Evolutionary conservation across 176 grass and related monocot species (phyloP), one percentile per base, ranked within the genome.

Genomic region (Triticum monococcum): DNA sequence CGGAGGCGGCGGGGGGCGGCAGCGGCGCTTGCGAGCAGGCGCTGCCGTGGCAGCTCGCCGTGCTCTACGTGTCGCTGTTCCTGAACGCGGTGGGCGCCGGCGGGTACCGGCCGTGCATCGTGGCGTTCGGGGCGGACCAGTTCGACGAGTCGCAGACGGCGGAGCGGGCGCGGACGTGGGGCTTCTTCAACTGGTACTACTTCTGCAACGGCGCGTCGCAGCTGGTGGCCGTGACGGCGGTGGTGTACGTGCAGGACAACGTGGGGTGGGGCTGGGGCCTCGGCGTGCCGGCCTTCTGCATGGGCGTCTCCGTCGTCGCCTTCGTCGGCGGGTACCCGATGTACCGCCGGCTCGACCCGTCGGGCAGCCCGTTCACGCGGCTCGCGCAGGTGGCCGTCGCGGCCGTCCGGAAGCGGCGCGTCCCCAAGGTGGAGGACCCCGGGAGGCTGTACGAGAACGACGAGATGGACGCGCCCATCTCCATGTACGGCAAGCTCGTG

Each of bases 111-210:
- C 88, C 95, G 9, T 97, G 92, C 90, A 83, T 97, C 73, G 92
- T 94, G 43, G 88, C 90, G 78, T 97, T 97, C 52, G 95, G 95
- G 9, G 95, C 92, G 3, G 92, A 94, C 83, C 95, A 97, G 82
- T 97, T 97, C 38, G 88, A 97, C 81, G 95, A 95, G 87, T 87
- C 90, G 22, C 45, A 83, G 28, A 68, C 92, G 5, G 91, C 93
- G 82, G 95, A 95, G 88, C 86, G 89, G 26, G 91, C 92, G 0
- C 87, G 89, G 23, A 88, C 72, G 31, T 94, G 90, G 92, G 91
- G 86, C 38, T 97, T 92, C 90, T 97, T 97, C 88, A 97, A 97
- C 90, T 97, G 95, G 95, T 97, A 97, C 84, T 97, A 94, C 87
- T 97, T 97, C 88, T 85, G 88, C 86, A 94, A 92, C 88, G 88